Base-by-base conservation (phyloP, 495 filamentous ascomycete genomes). In the Beverwykella pulmonaria region DNA sequence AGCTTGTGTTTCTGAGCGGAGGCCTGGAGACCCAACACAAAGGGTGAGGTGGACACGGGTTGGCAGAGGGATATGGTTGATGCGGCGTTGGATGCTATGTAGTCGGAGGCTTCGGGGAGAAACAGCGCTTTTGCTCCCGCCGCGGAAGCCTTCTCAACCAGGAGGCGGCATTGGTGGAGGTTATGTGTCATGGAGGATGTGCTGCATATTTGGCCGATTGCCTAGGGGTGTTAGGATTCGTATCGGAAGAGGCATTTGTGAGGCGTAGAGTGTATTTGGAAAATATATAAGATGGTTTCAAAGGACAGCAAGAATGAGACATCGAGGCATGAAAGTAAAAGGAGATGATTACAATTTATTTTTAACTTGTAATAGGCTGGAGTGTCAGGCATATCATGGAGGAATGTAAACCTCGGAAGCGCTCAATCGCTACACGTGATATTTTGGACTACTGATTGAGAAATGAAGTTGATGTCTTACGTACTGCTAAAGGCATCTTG, bases 71-170 rank as follows among this genome's bases (percentile, higher is more conserved):
- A 79, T 8, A 92, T 73, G 0, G 87, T 87, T 71, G 93, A 89
- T 9, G 83, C 76, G 26, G 85, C 75, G 0, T 86, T 86, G 17
- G 81, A 79, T 47, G 84, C 86, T 65, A 96, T 92, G 80, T 96
- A 97, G 78, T 97, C 93, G 62, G 83, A 87, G 44, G 93, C 93
- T 82, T 97, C 92, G 19, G 92, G 94, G 65, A 97, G 89, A 76
- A 97, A 96, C 56, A 97, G 81, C 26, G 89, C 86, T 80, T 92
- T 90, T 14, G 92, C 92, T 34, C 91, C 90, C 59, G 86, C 32
- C 87, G 41, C 82, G 79, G 84, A 87, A 23, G 92, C 90, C 73
- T 91, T 91, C 55, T 81, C 80, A 48, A 94, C 82, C 36, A 96
- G 81, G 46, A 77, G 75, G 41, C 86, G 85, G 72, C 91, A 94